Base-by-base conservation (phyloP, 2,329 filamentous ascomycete genomes). In the Colletotrichum scovillei region DNA sequence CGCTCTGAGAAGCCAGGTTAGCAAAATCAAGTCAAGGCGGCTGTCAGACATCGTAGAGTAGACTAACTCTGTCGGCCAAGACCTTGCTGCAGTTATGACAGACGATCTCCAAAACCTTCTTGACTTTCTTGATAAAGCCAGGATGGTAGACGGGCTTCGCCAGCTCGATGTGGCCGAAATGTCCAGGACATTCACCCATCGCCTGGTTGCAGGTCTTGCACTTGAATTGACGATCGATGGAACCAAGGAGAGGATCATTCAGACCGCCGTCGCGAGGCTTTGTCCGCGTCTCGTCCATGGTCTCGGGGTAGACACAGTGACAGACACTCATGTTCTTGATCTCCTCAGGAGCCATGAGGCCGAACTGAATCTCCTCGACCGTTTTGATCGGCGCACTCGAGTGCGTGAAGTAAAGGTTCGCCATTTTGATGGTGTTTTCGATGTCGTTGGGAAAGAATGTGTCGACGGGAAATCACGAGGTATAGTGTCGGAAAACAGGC, bases 1-100 rank as follows among this genome's bases (percentile, higher is more conserved):
- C 94, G 84, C 90, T 93, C 95, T 97, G 82, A 86, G 82, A 84
- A 82, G 82, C 79, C 78, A 84, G 83, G 88, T 93, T 88, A 93
- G 91, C 88, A 90, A 84, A 84, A 81, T 83, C 85, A 84, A 86
- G 81, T 80, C 81, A 81, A 84, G 83, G 79, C 85, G 88, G 85
- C 86, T 88, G 84, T 86, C 84, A 82, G 80, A 82, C 87, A 88
- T 88, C 87, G 88, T 69, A 81, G 80, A 82, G 79, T 76, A 88
- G 88, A 97, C 96, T 95, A 92, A 98, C 96, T 92, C 95, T 94
- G 90, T 98, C 95, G 86, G 95, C 93, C 88, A 98, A 91, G 82
- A 98, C 94, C 88, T 97, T 97, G 86, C 95, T 96, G 89, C 97
- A 99, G 85, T 97, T 98, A 87, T 98, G 95, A 90, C 97, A 99